Percentiles rank a stretch among this genome's conserved stretches.
Evolutionary conservation across 371 early-diverging fungal species (phyloP).

Genomic region (Blyttiomyces sp.): DNA sequence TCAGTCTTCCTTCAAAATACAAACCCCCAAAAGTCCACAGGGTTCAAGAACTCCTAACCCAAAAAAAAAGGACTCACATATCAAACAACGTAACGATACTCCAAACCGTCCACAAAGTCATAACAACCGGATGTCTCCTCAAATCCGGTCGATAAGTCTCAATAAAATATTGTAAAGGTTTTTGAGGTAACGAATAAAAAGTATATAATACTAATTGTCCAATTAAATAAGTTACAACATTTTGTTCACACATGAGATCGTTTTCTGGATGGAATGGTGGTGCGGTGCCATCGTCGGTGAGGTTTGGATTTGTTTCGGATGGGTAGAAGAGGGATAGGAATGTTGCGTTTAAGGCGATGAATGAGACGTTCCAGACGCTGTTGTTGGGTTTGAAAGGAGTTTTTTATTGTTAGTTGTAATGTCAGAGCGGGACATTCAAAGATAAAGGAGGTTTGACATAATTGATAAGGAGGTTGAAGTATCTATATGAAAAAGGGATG

Average conservation of each 20-base stretch:
- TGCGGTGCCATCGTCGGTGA: background rate
- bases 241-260: slow-evolving; percentile 8
- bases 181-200: slow-evolving; percentile 23
- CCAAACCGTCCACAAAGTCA: slow-evolving; percentile 20
- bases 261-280: too few relatives aligned
- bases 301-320: background rate
- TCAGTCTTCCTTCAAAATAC: background rate
- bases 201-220: slow-evolving; percentile 15
- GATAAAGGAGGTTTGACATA: too few relatives aligned
- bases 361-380: slow-evolving; percentile 15
- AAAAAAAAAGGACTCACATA: slow-evolving; percentile 10
- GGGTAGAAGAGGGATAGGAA: slow-evolving; percentile 14
- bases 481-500: too few relatives aligned
- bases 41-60: background rate
- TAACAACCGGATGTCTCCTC: slow-evolving; percentile 7
- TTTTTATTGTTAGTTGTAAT: too few relatives aligned
- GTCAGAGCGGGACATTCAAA: too few relatives aligned
- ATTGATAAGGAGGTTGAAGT: too few relatives aligned
- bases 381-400: too few relatives aligned
- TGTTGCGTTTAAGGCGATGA: slow-evolving; percentile 15
- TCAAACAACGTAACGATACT: slow-evolving; percentile 23
- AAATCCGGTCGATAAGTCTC: slow-evolving; percentile 19
- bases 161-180: slow-evolving; percentile 24
- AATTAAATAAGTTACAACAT: slow-evolving; percentile 12
- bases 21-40: background rate